Conservation (phyloP, 2,329 filamentous ascomycete species). For the Cucurbitaria berberidis region DNA sequence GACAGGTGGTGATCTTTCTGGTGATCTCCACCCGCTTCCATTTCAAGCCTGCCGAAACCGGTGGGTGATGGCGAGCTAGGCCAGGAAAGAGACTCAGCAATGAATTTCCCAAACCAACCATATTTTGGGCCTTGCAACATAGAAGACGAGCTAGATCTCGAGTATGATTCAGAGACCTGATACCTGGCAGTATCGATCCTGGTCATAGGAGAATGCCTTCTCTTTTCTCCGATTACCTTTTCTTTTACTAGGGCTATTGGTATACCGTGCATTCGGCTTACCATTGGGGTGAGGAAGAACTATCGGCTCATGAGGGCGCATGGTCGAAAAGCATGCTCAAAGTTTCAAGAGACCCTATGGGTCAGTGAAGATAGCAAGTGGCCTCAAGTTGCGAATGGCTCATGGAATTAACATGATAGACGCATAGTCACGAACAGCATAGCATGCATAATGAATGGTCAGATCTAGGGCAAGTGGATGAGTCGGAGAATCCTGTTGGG, state of each 20-base stretch:
- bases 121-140: not conserved
- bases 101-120: not conserved
- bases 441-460: slow-evolving; percentile 7
- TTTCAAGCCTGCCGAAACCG: not conserved
- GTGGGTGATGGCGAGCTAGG: not conserved
- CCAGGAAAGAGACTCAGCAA: not conserved
- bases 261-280: no score
- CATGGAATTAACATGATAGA: not conserved
- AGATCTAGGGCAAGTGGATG: not conserved
- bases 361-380: not conserved
- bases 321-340: not conserved
- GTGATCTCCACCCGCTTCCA: not conserved
- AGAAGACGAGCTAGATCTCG: not conserved
- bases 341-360: not conserved
- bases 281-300: no score
- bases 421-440: slow-evolving; percentile 1
- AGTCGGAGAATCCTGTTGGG: no score
- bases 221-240: not conserved
- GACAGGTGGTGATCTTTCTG: slow-evolving; percentile 25
- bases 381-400: slow-evolving; percentile 1
- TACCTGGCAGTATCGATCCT: not conserved
- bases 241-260: not conserved
- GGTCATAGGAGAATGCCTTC: not conserved
- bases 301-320: no score
- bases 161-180: not conserved